Conservation (phyloP, 768 basidiomycete species). For the Punctularia strigosozonata region DNA sequence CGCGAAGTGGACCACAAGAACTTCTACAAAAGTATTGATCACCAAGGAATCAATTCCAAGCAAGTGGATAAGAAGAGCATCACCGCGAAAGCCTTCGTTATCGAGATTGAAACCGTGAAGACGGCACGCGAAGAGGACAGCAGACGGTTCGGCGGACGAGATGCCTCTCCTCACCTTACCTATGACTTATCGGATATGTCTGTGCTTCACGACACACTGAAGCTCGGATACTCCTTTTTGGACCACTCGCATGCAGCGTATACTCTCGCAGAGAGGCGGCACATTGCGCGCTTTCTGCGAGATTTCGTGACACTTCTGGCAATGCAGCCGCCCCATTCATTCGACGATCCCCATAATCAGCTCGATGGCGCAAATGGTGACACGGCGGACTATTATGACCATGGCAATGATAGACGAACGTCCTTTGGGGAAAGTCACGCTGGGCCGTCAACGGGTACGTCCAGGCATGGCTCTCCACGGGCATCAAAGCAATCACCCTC, state of each 20-base stretch:
- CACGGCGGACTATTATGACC: slow-evolving; percentile 13
- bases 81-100: slow-evolving; percentile 72
- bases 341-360: slow-evolving; percentile 52
- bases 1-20: slow-evolving; percentile 94
- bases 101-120: slow-evolving; percentile 63
- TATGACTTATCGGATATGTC: slow-evolving; percentile 67
- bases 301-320: slow-evolving; percentile 76
- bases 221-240: slow-evolving; percentile 83
- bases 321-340: slow-evolving; percentile 55
- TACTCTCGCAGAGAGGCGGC: slow-evolving; percentile 64
- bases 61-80: slow-evolving; percentile 90
- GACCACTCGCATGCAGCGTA: slow-evolving; percentile 76
- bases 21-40: slow-evolving; percentile 95
- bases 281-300: slow-evolving; percentile 77
- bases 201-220: slow-evolving; percentile 80
- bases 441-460: slow-evolving; percentile 6
- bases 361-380: slow-evolving; percentile 33
- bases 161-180: slow-evolving; percentile 77
- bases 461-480: neutral
- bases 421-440: slow-evolving; percentile 15
- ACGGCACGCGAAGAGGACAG: slow-evolving; percentile 38
- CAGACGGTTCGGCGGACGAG: no score
- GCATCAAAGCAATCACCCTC: no score
- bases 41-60: slow-evolving; percentile 93
- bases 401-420: slow-evolving; percentile 10